Base-by-base conservation (phyloP, 352 stramenopile species). In the Globisporangium echinulatum region DNA sequence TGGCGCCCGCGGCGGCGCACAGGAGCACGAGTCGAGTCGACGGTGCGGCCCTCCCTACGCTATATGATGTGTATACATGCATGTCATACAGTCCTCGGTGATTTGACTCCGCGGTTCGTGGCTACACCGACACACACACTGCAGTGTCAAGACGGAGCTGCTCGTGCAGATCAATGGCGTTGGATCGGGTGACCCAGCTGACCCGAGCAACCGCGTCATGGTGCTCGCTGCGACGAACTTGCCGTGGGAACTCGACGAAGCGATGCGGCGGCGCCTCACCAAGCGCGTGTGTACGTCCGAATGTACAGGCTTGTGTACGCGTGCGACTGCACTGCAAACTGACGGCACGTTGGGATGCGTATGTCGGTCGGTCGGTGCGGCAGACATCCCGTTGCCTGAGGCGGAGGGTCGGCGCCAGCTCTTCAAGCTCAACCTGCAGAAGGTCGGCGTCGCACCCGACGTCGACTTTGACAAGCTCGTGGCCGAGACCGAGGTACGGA, bases 151-250 rank as follows among this genome's bases (percentile, higher is more conserved):
- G 72, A 98, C 96, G 8, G 96, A 99, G 66, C 74, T 99, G 48
- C 85, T 99, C 7, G 89, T 98, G 14, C 96, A 99, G 73, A 98
- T 99, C 80, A 97, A 98, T 65, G 97, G 96, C 19, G 79, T 99
- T 1, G 55, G 56, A 2, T 63, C 62, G 4, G 62, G 62, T 5
- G 62, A 67, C 3, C 56, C 62, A 3, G 56, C 38, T 15, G 62
- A 67, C 25, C 62, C 62, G 8, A 67, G 56, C 49, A 85, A 79
- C 39, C 74, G 71, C 25, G 85, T 96, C 17, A 96, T 98, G 72
- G 84, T 99, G 15, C 74, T 99, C 40, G 96, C 91, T 14, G 96
- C 96, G 2, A 98, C 92, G 2, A 99, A 99, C 69, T 69, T 97
- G 14, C 96, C 97, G 36, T 99, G 96, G 96, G 94, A 98, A 47